Conservation (phyloP, 1,139 yeast species). For the Citeromyces siamensis region DNA sequence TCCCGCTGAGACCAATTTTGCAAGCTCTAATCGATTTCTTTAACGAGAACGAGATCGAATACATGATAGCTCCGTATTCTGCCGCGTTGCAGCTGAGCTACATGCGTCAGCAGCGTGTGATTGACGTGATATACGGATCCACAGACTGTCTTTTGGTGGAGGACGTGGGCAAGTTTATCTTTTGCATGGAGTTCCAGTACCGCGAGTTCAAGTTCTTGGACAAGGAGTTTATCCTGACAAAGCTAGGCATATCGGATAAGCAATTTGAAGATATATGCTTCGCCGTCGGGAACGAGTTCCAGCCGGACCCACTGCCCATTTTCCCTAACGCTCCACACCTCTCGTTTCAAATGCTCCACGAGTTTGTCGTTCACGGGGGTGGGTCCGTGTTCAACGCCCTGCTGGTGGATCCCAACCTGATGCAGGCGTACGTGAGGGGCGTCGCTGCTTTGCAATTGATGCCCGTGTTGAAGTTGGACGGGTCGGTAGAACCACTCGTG, state of each 20-base stretch:
- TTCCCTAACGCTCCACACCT: constrained; percentile 30
- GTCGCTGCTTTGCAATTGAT: constrained; percentile 38
- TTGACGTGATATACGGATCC: constrained; percentile 79
- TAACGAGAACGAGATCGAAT: constrained; percentile 45
- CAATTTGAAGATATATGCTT: constrained; percentile 68
- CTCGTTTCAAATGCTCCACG: constrained; percentile 16
- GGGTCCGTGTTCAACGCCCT: constrained; percentile 30
- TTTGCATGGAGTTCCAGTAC: constrained; percentile 56
- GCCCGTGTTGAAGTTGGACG: constrained; percentile 63
- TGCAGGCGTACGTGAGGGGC: constrained; percentile 36
- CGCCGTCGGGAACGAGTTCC: constrained; percentile 69
- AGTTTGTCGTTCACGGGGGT: constrained; percentile 25
- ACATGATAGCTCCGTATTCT: constrained; percentile 71
- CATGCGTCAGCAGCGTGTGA: constrained; percentile 34
- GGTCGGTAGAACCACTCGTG: constrained; percentile 49
- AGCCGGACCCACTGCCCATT: constrained; percentile 49
- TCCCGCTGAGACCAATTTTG: constrained; percentile 34
- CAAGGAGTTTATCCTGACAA: constrained; percentile 43
- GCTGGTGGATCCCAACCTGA: constrained; percentile 14
- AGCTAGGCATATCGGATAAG: constrained; percentile 43
- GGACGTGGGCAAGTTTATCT: constrained; percentile 57
- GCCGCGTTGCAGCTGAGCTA: constrained; percentile 78
- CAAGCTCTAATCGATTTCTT: constrained; percentile 48
- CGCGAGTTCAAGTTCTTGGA: constrained; percentile 59
- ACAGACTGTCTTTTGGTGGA: constrained; percentile 59